Evolutionary conservation across 139 green algal species (phyloP).

Genomic region (Ulvella scutata): DNA sequence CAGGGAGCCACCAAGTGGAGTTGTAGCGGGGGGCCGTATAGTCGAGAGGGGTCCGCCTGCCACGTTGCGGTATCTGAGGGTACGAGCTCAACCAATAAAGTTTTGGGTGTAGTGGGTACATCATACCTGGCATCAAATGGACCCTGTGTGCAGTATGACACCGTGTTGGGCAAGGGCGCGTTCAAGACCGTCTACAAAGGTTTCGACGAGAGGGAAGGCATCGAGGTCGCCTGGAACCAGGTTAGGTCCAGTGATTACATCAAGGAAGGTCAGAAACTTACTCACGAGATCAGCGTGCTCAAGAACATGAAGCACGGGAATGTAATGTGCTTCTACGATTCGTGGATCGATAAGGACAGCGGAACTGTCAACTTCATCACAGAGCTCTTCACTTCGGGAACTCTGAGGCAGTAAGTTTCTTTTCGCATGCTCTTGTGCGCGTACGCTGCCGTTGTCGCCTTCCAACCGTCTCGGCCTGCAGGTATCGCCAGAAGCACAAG

Average conservation of each 20-base stretch:
- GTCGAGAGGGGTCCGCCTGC: too few relatives aligned
- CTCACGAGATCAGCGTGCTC: constrained; percentile 83
- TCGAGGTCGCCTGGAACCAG: constrained; percentile 98
- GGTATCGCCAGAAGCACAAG: constrained; percentile 91
- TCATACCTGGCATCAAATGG: too few relatives aligned
- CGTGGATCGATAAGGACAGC: constrained; percentile 81
- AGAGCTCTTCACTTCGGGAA: constrained; percentile 95
- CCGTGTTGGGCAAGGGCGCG: constrained; percentile 77
- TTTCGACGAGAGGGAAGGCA: constrained; percentile 87
- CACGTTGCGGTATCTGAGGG: too few relatives aligned
- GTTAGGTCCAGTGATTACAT: constrained; percentile 33
- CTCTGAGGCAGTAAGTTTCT: constrained; percentile 76
- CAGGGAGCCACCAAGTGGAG: too few relatives aligned
- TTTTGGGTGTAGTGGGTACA: too few relatives aligned
- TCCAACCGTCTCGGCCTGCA: constrained; percentile 13
- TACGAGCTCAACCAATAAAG: too few relatives aligned
- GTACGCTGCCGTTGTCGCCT: not conserved
- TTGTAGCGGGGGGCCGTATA: too few relatives aligned
- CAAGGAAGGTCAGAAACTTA: not conserved
- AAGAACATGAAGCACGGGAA: constrained; percentile 96
- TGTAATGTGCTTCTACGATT: constrained; percentile 96
- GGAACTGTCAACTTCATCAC: constrained; percentile 98
- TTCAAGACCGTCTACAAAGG: constrained; percentile 98
- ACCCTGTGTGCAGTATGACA: constrained; percentile 42
- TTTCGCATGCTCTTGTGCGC: not conserved